phyloP scores from a whole-genome alignment of 2,329 filamentous ascomycete genomes.

The Colletotrichum lentis region DNA sequence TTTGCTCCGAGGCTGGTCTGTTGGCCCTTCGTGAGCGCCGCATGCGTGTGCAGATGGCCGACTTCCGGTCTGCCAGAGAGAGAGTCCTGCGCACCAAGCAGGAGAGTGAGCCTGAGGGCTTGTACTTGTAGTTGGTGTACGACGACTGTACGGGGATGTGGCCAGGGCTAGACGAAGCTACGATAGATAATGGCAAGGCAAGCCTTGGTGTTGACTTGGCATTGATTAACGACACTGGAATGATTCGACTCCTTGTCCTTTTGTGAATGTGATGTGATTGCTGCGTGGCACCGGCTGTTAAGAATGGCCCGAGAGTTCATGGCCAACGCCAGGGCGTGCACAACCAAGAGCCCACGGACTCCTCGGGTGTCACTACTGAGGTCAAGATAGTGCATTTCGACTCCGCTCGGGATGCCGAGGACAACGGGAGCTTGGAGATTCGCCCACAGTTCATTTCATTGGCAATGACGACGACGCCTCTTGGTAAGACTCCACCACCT shows the following conservation, averaged over 20 bases:
- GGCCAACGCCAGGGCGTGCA: background rate
- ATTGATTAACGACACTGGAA: conserved; percentile 5
- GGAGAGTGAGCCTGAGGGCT: conserved; percentile 95
- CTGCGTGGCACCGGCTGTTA: background rate
- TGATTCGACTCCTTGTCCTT: background rate
- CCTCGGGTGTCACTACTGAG: too few relatives aligned
- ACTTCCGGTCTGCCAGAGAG: conserved; percentile 92
- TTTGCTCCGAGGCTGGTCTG: conserved; percentile 95
- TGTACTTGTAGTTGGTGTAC: conserved; percentile 82
- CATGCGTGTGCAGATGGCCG: conserved; percentile 99
- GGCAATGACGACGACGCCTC: background rate
- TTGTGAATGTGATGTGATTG: background rate
- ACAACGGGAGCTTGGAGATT: background rate
- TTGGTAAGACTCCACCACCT: background rate
- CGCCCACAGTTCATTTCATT: background rate
- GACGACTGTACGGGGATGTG: conserved; percentile 15
- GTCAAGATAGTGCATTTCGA: background rate
- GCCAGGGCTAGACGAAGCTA: conserved; percentile 17
- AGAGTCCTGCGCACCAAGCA: conserved; percentile 98
- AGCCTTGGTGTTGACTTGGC: conserved; percentile 16
- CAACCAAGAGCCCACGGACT: too few relatives aligned
- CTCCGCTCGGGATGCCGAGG: background rate
- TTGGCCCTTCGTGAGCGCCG: conserved; percentile 92
- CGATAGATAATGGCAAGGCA: conserved; percentile 36
- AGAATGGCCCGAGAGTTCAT: background rate